phyloP scores from a whole-genome alignment of 2,329 filamentous ascomycete species.

The Penicillium sp. region DNA sequence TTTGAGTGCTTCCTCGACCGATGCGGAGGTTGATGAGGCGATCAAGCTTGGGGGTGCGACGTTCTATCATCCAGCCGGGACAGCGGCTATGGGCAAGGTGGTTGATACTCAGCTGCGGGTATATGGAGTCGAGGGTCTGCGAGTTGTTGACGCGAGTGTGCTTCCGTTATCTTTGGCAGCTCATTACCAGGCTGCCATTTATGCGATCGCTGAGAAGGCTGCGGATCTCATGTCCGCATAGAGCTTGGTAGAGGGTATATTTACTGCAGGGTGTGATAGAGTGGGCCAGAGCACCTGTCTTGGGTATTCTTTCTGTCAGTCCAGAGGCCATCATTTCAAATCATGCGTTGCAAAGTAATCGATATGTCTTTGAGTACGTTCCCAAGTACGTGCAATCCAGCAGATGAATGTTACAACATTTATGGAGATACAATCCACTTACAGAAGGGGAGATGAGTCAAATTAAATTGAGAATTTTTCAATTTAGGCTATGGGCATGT shows the following conservation, averaged over 20 bases:
- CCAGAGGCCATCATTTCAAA: too few species aligned
- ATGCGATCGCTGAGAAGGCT: constrained; percentile 19
- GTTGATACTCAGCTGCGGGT: constrained; percentile 16
- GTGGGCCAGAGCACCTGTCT: neutral
- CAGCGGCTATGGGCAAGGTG: neutral
- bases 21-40: neutral
- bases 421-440: too few species aligned
- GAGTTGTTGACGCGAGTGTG: constrained; percentile 29
- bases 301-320: neutral
- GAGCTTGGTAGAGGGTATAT: neutral
- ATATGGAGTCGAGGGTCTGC: constrained; percentile 18
- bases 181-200: constrained; percentile 22
- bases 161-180: constrained; percentile 19
- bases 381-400: too few species aligned
- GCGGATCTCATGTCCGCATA: constrained; percentile 1
- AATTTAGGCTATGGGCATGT: too few species aligned
- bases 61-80: neutral
- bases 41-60: neutral
- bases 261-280: neutral
- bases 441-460: too few species aligned
- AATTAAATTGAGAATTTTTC: too few species aligned
- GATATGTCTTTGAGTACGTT: too few species aligned
- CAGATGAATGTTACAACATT: too few species aligned
- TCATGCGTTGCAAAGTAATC: too few species aligned
- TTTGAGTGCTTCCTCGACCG: neutral